Percentiles rank a stretch among this genome's conserved stretches.
Evolutionary conservation across 768 basidiomycete genomes (phyloP).

Genomic region (Leccinum boreale): DNA sequence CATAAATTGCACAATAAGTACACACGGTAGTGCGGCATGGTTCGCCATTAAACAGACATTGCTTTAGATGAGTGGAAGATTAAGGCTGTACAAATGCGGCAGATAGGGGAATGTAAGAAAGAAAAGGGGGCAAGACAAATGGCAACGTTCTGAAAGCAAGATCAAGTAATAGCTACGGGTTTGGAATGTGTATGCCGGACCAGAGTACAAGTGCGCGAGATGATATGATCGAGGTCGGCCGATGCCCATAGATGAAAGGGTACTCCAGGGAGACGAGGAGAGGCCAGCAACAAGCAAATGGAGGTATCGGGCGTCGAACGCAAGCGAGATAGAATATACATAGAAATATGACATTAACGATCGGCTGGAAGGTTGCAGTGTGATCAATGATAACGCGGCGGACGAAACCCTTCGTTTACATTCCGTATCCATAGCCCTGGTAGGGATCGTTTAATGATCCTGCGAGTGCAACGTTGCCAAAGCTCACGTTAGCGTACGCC

Average conservation of each 20-base stretch:
- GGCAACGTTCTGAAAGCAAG: slow-evolving; percentile 36
- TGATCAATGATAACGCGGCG: slow-evolving; percentile 28
- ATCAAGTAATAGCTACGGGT: slow-evolving; percentile 35
- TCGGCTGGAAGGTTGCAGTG: slow-evolving; percentile 15
- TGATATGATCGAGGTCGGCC: slow-evolving; percentile 45
- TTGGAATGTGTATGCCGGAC: slow-evolving; percentile 50
- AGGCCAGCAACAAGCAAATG: slow-evolving; percentile 34
- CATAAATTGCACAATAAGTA: slow-evolving; percentile 40
- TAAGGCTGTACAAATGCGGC: slow-evolving; percentile 44
- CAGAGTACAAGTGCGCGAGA: slow-evolving; percentile 67
- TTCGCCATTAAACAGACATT: slow-evolving; percentile 40
- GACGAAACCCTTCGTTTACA: slow-evolving; percentile 45
- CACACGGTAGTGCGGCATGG: slow-evolving; percentile 34
- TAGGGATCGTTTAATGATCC: slow-evolving; percentile 70
- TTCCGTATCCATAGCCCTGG: slow-evolving; percentile 76
- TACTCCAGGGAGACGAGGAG: slow-evolving; percentile 37
- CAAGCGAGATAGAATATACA: slow-evolving; percentile 35
- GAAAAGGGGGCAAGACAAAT: slow-evolving; percentile 22
- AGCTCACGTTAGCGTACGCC: slow-evolving; percentile 51
- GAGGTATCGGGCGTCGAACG: slow-evolving; percentile 36
- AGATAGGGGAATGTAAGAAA: slow-evolving; percentile 33
- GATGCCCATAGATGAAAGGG: slow-evolving; percentile 34
- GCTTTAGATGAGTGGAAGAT: slow-evolving; percentile 39
- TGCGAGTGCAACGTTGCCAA: slow-evolving; percentile 44
- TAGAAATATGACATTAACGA: slow-evolving; percentile 36